Conservation (phyloP, 176 grass and related monocot genomes). For the barley (Hordeum vulgare) region MorexV3_pseudomolecules_assembly NC_058519.1:473618765-473619264, state of each 20-base stretch:
- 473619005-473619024: neutral
- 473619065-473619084: slow-evolving; percentile 49
- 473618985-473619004: neutral
- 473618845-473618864: too few species aligned
- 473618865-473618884: neutral
- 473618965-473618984: neutral
- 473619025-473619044: neutral
- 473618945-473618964: slow-evolving; percentile 30
- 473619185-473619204: neutral
- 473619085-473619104: slow-evolving; percentile 54
- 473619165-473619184: neutral
- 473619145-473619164: neutral
- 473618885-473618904: slow-evolving; percentile 45
- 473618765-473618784: too few species aligned
- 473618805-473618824: too few species aligned
- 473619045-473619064: slow-evolving; percentile 25
- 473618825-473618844: too few species aligned
- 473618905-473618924: slow-evolving; percentile 50
- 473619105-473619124: slow-evolving; percentile 67
- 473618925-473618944: slow-evolving; percentile 47
- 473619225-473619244: too few species aligned
- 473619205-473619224: too few species aligned
- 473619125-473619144: slow-evolving; percentile 73
- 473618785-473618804: too few species aligned
- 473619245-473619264: too few species aligned